phyloP scores from a whole-genome alignment of 2,329 filamentous ascomycete species.

The Penicillium paneum region DNA sequence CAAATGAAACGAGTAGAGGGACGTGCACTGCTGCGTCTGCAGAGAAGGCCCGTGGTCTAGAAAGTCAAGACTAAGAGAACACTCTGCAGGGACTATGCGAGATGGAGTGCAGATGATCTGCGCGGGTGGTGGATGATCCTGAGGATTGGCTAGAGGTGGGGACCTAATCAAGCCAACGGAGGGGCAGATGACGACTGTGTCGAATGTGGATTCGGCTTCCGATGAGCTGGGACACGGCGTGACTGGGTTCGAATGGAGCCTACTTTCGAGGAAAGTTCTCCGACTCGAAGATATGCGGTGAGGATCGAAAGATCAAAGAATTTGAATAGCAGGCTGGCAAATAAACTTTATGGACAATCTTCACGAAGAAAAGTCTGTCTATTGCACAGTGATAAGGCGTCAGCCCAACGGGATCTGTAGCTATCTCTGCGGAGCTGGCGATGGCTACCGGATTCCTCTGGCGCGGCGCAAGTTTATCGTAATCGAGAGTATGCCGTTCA shows the following conservation, averaged over 20 bases:
- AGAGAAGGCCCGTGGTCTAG: slow-evolving; percentile 18
- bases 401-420: slow-evolving; percentile 8
- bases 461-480: slow-evolving; percentile 14
- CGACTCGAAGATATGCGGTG: slow-evolving; percentile 1
- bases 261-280: background rate
- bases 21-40: slow-evolving; percentile 21
- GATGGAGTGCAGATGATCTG: slow-evolving; percentile 53
- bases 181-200: slow-evolving; percentile 35
- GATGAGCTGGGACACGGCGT: slow-evolving; percentile 4
- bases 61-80: slow-evolving; percentile 22
- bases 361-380: slow-evolving; percentile 6
- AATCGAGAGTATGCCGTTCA: slow-evolving; percentile 12
- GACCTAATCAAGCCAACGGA: slow-evolving; percentile 25
- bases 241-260: slow-evolving; percentile 6
- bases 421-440: background rate
- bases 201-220: slow-evolving; percentile 19
- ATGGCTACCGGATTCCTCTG: background rate
- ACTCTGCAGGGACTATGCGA: slow-evolving; percentile 46
- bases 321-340: slow-evolving; percentile 5
- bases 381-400: slow-evolving; percentile 1
- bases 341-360: slow-evolving; percentile 12
- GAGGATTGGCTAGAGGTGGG: slow-evolving; percentile 17
- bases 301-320: background rate
- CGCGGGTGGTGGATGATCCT: slow-evolving; percentile 27
- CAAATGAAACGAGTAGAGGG: slow-evolving; percentile 13